Conservation (phyloP, 305 asterid species). For the Solanum hybrid region DNA sequence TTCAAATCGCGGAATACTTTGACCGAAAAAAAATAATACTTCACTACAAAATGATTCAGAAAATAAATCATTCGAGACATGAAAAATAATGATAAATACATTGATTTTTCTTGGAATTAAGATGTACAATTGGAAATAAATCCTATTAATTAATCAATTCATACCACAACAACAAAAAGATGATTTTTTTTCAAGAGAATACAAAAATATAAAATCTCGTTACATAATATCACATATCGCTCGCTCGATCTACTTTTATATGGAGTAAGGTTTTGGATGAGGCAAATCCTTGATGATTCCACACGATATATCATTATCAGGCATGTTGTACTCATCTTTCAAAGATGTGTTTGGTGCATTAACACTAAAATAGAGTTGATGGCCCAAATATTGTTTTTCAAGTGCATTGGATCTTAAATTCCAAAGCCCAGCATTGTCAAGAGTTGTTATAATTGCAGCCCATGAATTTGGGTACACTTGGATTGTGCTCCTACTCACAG, state of each 20-base stretch:
- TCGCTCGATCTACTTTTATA: not conserved
- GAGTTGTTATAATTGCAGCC: conserved; percentile 59
- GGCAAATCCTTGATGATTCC: conserved; percentile 53
- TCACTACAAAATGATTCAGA: not conserved
- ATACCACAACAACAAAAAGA: not conserved
- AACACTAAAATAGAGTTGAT: conserved; percentile 57
- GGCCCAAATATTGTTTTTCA: conserved; percentile 54
- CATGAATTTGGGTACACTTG: conserved; percentile 65
- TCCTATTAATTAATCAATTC: not conserved
- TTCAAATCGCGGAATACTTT: not conserved
- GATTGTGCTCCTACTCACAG: conserved; percentile 61
- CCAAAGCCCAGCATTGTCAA: conserved; percentile 80
- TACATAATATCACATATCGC: not conserved
- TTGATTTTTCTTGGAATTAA: not conserved
- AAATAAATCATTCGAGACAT: not conserved
- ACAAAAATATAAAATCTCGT: not conserved
- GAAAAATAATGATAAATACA: not conserved
- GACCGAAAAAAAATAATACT: not conserved
- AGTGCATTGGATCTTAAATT: conserved; percentile 32
- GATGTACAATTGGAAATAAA: not conserved
- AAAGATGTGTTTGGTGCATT: conserved; percentile 40
- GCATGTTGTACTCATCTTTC: conserved; percentile 51
- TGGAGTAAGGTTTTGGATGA: conserved; percentile 19
- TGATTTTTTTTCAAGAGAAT: not conserved
- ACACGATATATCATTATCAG: conserved; percentile 25